Base-by-base conservation (phyloP, 345 rosid genomes). In the Salix udensis region DNA sequence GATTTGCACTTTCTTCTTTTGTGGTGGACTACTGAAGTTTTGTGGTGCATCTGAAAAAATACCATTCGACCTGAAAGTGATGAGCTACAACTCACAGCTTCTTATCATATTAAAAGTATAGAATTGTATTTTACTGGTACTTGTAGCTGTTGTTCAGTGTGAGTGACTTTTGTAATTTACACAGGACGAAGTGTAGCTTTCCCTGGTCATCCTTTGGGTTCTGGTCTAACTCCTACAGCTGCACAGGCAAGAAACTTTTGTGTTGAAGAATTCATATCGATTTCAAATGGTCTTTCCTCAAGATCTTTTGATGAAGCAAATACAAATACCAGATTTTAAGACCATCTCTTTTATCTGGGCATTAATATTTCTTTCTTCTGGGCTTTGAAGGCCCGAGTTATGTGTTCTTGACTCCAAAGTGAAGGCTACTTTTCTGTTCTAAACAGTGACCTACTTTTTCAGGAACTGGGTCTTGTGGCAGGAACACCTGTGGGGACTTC, bases 131-230 rank as follows among this genome's bases (percentile, higher is more conserved):
- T 50, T 30, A 36, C 48, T 50, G 60, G 64, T 78, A n/a, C 34
- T 58, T 74, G 13, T 16, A 16, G 24, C 53, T 67, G 48, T 18
- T 50, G 18, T 61, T 74, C 70, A 39, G 50, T 23, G 74, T 74
- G 70, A 62, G 19, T 74, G 77, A 76, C 79, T 16, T 70, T 30
- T 70, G 44, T 67, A 16, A 42, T 75, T 30, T 79, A 61, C 73
- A 81, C 92, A 95, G 96, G 98, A 85, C 86, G 96, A 76, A 95
- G 98, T 84, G 98, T 95, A 77, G 98, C 98, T 80, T 89, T 95
- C 76, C 99, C 99, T 18, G 99, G 99, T 62, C 98, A 95, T 88
- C 89, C 94, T 55, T 74, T 91, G 85, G 99, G 99, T 76, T 87
- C 90, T 80, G 97, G 99, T 82, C 91, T 95, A 42, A 91, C 93